Evolutionary conservation across 1,139 yeast genomes (phyloP).

Genomic region (Magnusiomyces paraingens): DNA sequence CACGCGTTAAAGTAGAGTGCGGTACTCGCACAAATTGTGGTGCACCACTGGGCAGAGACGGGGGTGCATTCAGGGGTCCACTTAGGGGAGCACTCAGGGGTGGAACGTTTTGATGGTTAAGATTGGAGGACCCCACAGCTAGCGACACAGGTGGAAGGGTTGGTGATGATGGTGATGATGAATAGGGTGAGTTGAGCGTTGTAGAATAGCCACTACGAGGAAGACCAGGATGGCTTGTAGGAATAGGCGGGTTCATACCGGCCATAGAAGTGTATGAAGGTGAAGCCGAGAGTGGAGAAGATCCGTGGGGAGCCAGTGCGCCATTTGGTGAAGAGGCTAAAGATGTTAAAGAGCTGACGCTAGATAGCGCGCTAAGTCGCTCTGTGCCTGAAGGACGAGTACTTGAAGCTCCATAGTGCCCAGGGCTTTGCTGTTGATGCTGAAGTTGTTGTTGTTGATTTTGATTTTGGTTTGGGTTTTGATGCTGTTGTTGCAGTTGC

Average conservation of each 20-base stretch:
- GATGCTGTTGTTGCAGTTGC: no score
- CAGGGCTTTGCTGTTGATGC: no score
- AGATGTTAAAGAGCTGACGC: not conserved
- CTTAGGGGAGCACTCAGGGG: no score
- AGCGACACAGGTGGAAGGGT: constrained; percentile 13
- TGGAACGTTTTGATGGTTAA: not conserved
- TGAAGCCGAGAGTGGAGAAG: constrained; percentile 1
- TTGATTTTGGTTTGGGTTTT: not conserved
- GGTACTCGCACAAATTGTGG: constrained; percentile 12
- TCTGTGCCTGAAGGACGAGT: no score
- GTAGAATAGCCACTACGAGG: constrained; percentile 18
- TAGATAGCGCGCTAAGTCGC: no score
- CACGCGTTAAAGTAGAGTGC: constrained; percentile 16
- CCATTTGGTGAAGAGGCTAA: not conserved
- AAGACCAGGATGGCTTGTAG: constrained; percentile 4
- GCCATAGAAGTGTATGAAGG: constrained; percentile 4
- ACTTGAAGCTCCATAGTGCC: no score
- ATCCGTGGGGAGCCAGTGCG: not conserved
- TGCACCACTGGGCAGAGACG: not conserved
- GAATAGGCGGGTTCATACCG: not conserved
- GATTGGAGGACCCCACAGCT: not conserved
- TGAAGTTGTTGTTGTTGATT: no score
- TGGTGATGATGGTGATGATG: constrained; percentile 22
- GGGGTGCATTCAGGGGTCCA: not conserved
- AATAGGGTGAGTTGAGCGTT: constrained; percentile 19